Evolutionary conservation across 371 early-diverging fungal genomes (phyloP), one percentile per base, ranked within the genome.

Genomic region (Blastocladiella emersonii): DNA sequence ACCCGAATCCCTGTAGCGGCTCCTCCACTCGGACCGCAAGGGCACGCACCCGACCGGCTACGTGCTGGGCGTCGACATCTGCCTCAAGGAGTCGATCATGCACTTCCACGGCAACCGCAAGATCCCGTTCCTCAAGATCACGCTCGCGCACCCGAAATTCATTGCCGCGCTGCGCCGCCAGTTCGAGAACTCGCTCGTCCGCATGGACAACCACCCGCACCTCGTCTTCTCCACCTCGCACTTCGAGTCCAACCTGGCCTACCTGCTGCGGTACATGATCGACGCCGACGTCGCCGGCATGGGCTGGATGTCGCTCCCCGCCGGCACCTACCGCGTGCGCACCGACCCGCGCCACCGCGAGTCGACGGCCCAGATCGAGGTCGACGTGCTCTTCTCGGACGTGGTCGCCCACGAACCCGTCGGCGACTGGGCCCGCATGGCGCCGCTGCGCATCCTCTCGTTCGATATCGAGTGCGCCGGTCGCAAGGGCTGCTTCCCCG

Each of bases 381-480:
- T 94, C 1, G 83, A 87, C 45, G 74, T 82, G 43, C 67, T 57
- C 84, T 84, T 76, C 67, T 76, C 82, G 13, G 76, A 91, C 64
- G 67, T 98, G 15, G 84, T 94, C 57, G 81, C 90, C 48, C 89
- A 98, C 67, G 79, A 84, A 17, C 88, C 95, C 2, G 91, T 89
- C 68, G 92, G 88, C 34, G 89, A 92, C 27, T 98, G 92, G 92
- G 88, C 89, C 6, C 84, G 87, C 60, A 79, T 98, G 53, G 99
- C 99, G 0, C 99, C 99, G 0, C 77, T 99, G 30, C 87, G 99
- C 63, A 88, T 99, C 57, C 71, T 99, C 51, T 93, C 93, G 70
- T 95, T 99, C 70, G 99, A 99, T 87, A 98, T 99, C 66, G 99
- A 99, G 78, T 98, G 98, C 70, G 89, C 93, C 45, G 98, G 98